phyloP scores from a whole-genome alignment of 1,284 basidiomycete species.

The Boletus mariae region DNA sequence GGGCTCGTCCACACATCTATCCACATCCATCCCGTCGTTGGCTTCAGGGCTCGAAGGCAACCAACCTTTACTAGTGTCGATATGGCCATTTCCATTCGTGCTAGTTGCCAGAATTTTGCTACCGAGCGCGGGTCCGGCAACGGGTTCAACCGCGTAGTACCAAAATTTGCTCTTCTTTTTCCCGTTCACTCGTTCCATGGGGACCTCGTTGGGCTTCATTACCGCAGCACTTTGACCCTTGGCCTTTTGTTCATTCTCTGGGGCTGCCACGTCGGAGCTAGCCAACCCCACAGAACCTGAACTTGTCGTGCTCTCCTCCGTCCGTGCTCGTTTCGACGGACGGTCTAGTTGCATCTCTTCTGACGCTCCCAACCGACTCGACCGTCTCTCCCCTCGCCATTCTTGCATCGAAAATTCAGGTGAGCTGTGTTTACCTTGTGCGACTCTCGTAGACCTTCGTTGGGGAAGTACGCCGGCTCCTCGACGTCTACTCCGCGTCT shows the following conservation, averaged over 20 bases:
- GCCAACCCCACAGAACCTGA: conserved; percentile 42
- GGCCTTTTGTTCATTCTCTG: conserved; percentile 32
- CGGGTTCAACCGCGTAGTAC: conserved; percentile 77
- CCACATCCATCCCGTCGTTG: conserved; percentile 26
- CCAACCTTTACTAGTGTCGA: conserved; percentile 9
- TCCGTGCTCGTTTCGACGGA: conserved; percentile 63
- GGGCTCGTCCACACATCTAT: conserved; percentile 18
- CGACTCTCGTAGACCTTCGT: conserved; percentile 61
- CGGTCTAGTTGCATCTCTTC: conserved; percentile 48
- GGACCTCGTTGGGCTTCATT: conserved; percentile 62
- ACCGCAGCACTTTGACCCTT: conserved; percentile 50
- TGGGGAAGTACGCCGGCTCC: conserved; percentile 37
- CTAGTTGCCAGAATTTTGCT: conserved; percentile 10
- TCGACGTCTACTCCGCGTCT: conserved; percentile 36
- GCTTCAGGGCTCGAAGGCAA: conserved; percentile 1
- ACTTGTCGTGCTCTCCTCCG: conserved; percentile 65
- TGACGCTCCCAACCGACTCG: conserved; percentile 57
- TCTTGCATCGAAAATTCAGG: conserved; percentile 48
- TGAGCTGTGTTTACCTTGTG: conserved; percentile 50
- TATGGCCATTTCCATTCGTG: conserved; percentile 21
- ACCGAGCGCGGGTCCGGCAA: conserved; percentile 33
- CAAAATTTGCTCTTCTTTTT: conserved; percentile 80
- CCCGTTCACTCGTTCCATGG: conserved; percentile 66
- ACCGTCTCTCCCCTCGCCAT: conserved; percentile 74
- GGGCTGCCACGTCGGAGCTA: conserved; percentile 28